Evolutionary conservation across 2,329 filamentous ascomycete genomes (phyloP).

Genomic region (Xylariaceae sp.): DNA sequence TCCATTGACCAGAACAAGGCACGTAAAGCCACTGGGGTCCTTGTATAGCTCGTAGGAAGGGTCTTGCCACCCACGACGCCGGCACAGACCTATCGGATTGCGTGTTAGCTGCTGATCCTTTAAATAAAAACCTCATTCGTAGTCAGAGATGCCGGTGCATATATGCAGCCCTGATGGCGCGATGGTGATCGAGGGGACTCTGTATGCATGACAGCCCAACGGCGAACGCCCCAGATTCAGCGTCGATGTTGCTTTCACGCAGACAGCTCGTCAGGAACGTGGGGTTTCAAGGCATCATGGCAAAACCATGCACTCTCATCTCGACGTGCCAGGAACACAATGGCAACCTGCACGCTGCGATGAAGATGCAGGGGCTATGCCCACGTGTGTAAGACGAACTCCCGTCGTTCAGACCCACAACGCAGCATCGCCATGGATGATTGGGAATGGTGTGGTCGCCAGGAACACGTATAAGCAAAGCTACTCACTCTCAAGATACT

Average conservation of each 20-base stretch:
- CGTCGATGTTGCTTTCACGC: conserved; percentile 11
- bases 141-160: conserved; percentile 17
- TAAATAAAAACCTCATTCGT: conserved; percentile 20
- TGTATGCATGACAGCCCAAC: conserved; percentile 31
- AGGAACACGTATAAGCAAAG: conserved; percentile 13
- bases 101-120: conserved; percentile 28
- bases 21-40: conserved; percentile 72
- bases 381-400: conserved; percentile 32
- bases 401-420: conserved; percentile 25
- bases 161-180: conserved; percentile 27
- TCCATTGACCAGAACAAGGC: conserved; percentile 91
- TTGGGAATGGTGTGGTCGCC: conserved; percentile 14
- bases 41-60: conserved; percentile 82
- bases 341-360: conserved; percentile 27
- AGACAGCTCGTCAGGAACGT: conserved; percentile 21
- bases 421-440: conserved; percentile 27
- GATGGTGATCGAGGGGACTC: conserved; percentile 22
- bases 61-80: conserved; percentile 88
- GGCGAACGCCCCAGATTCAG: conserved; percentile 17
- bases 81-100: conserved; percentile 72
- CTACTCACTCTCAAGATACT: conserved; percentile 70
- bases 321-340: conserved; percentile 22
- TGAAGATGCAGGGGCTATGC: conserved; percentile 30
- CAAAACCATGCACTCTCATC: conserved; percentile 10
- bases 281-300: conserved; percentile 19